phyloP scores from a whole-genome alignment of 805 yeast species.

The Nakazawaea sp. region DNA sequence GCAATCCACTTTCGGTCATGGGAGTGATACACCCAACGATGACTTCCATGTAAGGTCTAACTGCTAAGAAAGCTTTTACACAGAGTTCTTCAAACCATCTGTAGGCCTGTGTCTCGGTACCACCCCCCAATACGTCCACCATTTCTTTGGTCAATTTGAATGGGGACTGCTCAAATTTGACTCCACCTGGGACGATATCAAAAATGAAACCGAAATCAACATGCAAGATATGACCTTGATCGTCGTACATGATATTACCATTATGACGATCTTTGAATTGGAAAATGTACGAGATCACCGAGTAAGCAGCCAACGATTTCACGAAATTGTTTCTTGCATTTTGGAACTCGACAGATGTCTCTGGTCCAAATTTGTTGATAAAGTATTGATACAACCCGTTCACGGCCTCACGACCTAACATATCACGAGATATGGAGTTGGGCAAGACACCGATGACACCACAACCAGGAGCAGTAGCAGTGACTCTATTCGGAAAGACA shows the following conservation, averaged over 20 bases:
- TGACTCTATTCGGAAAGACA: slow-evolving; percentile 90
- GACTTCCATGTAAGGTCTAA: slow-evolving; percentile 81
- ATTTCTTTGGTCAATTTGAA: slow-evolving; percentile 94
- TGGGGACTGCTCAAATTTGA: slow-evolving; percentile 96
- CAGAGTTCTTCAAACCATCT: slow-evolving; percentile 93
- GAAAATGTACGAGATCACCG: slow-evolving; percentile 80
- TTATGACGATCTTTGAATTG: slow-evolving; percentile 98
- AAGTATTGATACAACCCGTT: slow-evolving; percentile 93
- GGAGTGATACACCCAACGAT: slow-evolving; percentile 83
- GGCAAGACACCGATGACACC: slow-evolving; percentile 98
- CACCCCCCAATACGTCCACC: slow-evolving; percentile 96
- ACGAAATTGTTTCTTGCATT: slow-evolving; percentile 88
- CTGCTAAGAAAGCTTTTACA: slow-evolving; percentile 84
- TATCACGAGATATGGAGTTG: slow-evolving; percentile 90
- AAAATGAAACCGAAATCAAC: slow-evolving; percentile 98
- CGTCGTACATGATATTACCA: slow-evolving; percentile 96
- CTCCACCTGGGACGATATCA: slow-evolving; percentile 99
- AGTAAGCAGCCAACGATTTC: slow-evolving; percentile 90
- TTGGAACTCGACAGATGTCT: slow-evolving; percentile 82
- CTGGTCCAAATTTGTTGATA: slow-evolving; percentile 91
- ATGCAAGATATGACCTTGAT: slow-evolving; percentile 89
- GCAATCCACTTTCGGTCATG: slow-evolving; percentile 92
- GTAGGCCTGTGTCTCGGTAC: slow-evolving; percentile 75
- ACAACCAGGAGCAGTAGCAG: slow-evolving; percentile 99
- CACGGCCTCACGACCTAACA: slow-evolving; percentile 98